Percentiles rank a stretch among this genome's conserved stretches.
Conservation (phyloP, 1,284 basidiomycete species). For the Trichosporon ovoides region DNA sequence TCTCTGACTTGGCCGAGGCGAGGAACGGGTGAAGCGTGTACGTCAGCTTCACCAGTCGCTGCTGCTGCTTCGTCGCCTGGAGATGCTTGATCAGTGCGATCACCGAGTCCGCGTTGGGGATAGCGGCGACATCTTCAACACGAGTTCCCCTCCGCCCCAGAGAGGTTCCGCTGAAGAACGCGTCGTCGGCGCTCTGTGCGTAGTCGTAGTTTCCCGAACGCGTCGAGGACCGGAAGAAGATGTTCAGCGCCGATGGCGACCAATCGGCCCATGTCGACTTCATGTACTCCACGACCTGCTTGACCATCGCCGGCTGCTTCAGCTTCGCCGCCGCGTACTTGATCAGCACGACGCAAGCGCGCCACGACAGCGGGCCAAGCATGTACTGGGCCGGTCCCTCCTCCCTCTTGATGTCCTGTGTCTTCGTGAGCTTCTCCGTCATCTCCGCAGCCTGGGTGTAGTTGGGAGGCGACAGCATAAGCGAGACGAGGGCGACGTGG, state of each 20-base stretch:
- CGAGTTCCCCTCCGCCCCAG: neutral
- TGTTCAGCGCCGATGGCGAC: conserved; percentile 16
- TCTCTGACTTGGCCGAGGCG: conserved; percentile 1
- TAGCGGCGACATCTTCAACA: neutral
- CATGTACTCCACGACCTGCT: conserved; percentile 34
- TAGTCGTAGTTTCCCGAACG: conserved; percentile 2
- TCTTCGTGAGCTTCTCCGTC: conserved; percentile 1
- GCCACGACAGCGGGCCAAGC: conserved; percentile 34
- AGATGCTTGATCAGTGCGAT: conserved; percentile 28
- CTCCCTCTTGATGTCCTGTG: neutral
- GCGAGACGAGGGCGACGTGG: conserved; percentile 43
- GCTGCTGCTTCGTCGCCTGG: conserved; percentile 27
- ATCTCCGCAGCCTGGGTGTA: conserved; percentile 21
- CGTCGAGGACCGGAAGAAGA: conserved; percentile 24
- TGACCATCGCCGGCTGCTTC: conserved; percentile 23
- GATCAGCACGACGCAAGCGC: conserved; percentile 35
- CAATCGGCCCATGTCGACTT: conserved; percentile 13
- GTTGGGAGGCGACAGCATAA: conserved; percentile 44
- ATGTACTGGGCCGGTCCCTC: conserved; percentile 26
- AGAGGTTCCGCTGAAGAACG: conserved; percentile 5
- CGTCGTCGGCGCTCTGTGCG: conserved; percentile 11
- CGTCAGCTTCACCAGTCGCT: conserved; percentile 24
- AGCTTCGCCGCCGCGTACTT: conserved; percentile 32
- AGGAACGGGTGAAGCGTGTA: conserved; percentile 37
- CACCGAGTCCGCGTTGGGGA: conserved; percentile 18